These are phyloP conservation scores for Phytophthora hybrid DNA, from an alignment of 352 stramenopile genomes.

Conservation along the genomic window DNA sequence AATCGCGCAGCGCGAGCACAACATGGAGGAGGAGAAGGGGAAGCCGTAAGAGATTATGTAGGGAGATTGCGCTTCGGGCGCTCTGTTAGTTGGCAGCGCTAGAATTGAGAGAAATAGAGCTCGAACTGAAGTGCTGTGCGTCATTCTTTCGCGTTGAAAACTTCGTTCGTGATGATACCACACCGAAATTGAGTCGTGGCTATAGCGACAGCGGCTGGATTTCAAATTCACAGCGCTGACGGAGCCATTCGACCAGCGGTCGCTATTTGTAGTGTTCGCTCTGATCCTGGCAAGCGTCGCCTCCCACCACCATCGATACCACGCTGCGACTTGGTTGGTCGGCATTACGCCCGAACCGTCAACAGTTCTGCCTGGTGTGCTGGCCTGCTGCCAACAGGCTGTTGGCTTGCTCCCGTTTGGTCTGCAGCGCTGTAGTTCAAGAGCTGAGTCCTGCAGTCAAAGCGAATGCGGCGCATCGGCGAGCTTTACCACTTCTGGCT, in stretches of 20 bases:
- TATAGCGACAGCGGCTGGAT: too few relatives aligned
- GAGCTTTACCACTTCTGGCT: slow-evolving; percentile 56
- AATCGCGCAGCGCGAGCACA: slow-evolving; percentile 32
- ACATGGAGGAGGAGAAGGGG: slow-evolving; percentile 14
- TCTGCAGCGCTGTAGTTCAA: neutral
- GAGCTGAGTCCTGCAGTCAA: neutral
- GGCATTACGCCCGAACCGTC: neutral
- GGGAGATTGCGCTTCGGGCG: slow-evolving; percentile 1
- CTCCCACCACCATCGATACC: slow-evolving; percentile 8
- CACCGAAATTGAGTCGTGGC: too few relatives aligned
- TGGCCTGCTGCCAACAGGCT: too few relatives aligned
- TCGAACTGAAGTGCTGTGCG: neutral
- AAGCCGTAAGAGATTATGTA: slow-evolving; percentile 9
- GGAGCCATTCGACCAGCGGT: too few relatives aligned
- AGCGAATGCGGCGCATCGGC: slow-evolving; percentile 36
- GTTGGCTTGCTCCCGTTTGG: slow-evolving; percentile 4
- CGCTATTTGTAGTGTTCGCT: slow-evolving; percentile 5
- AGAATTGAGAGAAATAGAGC: slow-evolving; percentile 12
- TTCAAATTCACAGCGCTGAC: too few relatives aligned
- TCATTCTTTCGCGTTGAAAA: slow-evolving; percentile 3
- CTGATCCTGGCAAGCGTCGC: neutral
- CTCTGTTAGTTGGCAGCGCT: neutral
- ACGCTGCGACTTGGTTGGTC: neutral
- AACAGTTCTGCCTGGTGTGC: neutral
- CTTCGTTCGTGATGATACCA: slow-evolving; percentile 1